These are phyloP conservation scores for Pythium myriotylum DNA, from an alignment of 352 stramenopile genomes.

Conservation along the genomic window DNA sequence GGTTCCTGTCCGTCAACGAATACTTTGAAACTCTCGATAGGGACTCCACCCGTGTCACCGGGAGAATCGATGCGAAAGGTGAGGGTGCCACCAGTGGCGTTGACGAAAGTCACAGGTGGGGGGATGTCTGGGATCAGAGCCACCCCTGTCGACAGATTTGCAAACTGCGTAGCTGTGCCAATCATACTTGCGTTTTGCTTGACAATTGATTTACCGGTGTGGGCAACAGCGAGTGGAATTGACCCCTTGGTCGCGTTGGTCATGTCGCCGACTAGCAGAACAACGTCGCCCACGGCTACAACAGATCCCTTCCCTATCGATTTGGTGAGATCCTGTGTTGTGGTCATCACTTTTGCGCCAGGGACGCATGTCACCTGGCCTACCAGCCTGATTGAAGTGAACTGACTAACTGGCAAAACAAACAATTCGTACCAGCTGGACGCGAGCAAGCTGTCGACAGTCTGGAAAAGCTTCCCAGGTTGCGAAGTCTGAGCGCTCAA, in stretches of 20 bases:
- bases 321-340: slow-evolving; percentile 41
- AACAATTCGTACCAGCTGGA: slow-evolving; percentile 52
- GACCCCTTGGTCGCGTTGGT: slow-evolving; percentile 31
- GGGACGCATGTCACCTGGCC: slow-evolving; percentile 43
- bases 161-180: slow-evolving; percentile 34
- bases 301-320: slow-evolving; percentile 38
- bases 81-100: slow-evolving; percentile 50
- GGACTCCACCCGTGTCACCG: slow-evolving; percentile 43
- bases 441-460: slow-evolving; percentile 38
- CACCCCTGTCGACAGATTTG: slow-evolving; percentile 36
- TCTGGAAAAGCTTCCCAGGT: slow-evolving; percentile 10
- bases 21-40: slow-evolving; percentile 47
- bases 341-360: slow-evolving; percentile 35
- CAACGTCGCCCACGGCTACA: slow-evolving; percentile 15
- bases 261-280: slow-evolving; percentile 46
- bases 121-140: slow-evolving; percentile 38
- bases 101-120: slow-evolving; percentile 31
- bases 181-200: slow-evolving; percentile 31
- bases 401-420: slow-evolving; percentile 44
- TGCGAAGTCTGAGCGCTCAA: slow-evolving; percentile 19
- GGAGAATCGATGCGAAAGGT: slow-evolving; percentile 25
- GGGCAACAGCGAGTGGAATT: slow-evolving; percentile 33
- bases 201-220: slow-evolving; percentile 31
- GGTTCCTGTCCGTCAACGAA: slow-evolving; percentile 36
- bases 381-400: slow-evolving; percentile 18